Evolutionary conservation across 2,329 filamentous ascomycete genomes (phyloP).

Genomic region (Ambrosiella xylebori): DNA sequence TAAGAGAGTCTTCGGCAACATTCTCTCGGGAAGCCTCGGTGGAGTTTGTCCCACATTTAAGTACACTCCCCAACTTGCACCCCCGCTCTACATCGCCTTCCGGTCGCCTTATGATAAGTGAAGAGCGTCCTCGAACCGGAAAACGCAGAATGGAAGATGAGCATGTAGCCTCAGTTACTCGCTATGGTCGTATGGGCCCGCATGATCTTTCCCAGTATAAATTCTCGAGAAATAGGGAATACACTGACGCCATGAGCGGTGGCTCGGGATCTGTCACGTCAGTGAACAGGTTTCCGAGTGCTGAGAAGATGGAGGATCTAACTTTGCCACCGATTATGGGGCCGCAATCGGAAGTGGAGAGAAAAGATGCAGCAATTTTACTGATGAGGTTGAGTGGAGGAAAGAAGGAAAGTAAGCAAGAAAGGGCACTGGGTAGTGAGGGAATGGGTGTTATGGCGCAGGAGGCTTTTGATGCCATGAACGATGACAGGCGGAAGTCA

Average conservation of each 20-base stretch:
- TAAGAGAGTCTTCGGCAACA: conserved; percentile 1
- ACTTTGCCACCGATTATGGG: background rate
- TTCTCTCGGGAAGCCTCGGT: conserved; percentile 9
- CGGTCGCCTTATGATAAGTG: background rate
- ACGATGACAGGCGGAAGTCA: conserved; percentile 4
- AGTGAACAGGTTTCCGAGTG: background rate
- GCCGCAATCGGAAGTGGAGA: conserved; percentile 19
- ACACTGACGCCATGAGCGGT: no score
- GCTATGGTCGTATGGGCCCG: conserved; percentile 4
- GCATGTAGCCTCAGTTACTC: conserved; percentile 1
- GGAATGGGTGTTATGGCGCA: conserved; percentile 16
- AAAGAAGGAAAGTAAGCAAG: conserved; percentile 14
- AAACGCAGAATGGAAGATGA: conserved; percentile 8
- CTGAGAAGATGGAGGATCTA: background rate
- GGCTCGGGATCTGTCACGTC: no score
- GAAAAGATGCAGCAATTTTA: conserved; percentile 28
- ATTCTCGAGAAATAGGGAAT: background rate
- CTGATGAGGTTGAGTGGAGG: conserved; percentile 30
- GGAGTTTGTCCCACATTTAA: background rate
- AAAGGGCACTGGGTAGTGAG: background rate
- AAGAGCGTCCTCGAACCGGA: background rate
- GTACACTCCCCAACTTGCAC: background rate
- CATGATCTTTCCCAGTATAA: background rate
- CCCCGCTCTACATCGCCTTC: conserved; percentile 3
- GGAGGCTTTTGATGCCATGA: conserved; percentile 24